Evolutionary conservation across 2,329 filamentous ascomycete species (phyloP).

Genomic region (Fusarium kyushuense): DNA sequence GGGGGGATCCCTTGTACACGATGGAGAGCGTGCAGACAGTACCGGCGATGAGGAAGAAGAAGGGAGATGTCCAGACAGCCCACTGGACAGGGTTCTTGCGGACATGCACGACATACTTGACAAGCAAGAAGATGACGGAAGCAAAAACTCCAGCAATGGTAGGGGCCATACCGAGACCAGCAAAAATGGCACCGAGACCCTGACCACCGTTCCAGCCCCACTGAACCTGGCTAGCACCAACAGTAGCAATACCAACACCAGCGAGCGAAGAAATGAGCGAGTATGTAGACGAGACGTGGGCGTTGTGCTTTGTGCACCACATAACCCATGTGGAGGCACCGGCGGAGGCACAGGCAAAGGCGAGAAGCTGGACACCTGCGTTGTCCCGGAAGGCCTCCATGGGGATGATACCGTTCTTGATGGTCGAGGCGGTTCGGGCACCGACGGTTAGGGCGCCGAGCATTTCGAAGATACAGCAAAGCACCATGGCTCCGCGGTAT

Average conservation of each 20-base stretch:
- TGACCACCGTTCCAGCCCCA: conserved; percentile 78
- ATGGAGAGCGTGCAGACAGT: conserved; percentile 81
- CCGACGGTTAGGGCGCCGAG: conserved; percentile 75
- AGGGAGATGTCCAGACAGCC: conserved; percentile 79
- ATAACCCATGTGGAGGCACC: conserved; percentile 80
- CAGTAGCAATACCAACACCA: conserved; percentile 76
- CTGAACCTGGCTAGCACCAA: conserved; percentile 70
- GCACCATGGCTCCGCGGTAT: conserved; percentile 75
- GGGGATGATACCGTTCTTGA: conserved; percentile 83
- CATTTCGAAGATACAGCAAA: conserved; percentile 76
- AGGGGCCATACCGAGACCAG: conserved; percentile 78
- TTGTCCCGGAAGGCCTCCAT: conserved; percentile 68
- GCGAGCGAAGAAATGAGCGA: conserved; percentile 76
- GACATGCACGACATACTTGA: conserved; percentile 73
- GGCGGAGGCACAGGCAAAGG: conserved; percentile 73
- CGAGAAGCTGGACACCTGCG: conserved; percentile 75
- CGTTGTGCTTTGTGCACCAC: conserved; percentile 81
- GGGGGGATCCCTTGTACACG: conserved; percentile 83
- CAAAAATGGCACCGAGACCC: conserved; percentile 78
- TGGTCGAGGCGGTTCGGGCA: conserved; percentile 78
- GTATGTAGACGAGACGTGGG: conserved; percentile 80
- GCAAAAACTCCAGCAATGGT: conserved; percentile 73
- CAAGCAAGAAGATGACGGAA: conserved; percentile 75
- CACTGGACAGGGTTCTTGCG: conserved; percentile 78
- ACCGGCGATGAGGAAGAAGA: conserved; percentile 81